Evolutionary conservation across 1,139 yeast species (phyloP).

Genomic region (Yamadazyma membranifaciens): DNA sequence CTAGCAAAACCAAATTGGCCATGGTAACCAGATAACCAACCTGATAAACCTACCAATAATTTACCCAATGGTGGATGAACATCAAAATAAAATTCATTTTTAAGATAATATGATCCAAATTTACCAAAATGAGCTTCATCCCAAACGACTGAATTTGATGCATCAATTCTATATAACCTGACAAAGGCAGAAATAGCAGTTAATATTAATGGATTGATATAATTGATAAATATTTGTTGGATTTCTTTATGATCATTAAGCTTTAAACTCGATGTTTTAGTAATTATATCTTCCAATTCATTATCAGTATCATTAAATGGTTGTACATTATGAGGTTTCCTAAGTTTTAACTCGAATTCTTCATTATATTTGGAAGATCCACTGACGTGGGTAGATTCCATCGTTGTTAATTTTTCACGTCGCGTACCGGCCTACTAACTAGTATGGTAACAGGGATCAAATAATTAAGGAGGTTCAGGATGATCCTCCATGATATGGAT

Average conservation of each 20-base stretch:
- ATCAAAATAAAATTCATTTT: slow-evolving; percentile 94
- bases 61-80: slow-evolving; percentile 99
- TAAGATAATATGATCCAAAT: slow-evolving; percentile 88
- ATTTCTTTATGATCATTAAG: slow-evolving; percentile 12
- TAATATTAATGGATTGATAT: slow-evolving; percentile 33
- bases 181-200: slow-evolving; percentile 65
- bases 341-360: slow-evolving; percentile 3
- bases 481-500: too few species aligned
- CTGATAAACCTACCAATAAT: slow-evolving; percentile 94
- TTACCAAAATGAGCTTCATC: slow-evolving; percentile 84
- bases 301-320: slow-evolving; percentile 10
- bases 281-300: slow-evolving; percentile 27
- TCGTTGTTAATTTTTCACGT: background rate
- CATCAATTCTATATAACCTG: slow-evolving; percentile 66
- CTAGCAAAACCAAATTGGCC: slow-evolving; percentile 95
- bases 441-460: too few species aligned
- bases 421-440: background rate
- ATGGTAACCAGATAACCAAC: slow-evolving; percentile 90
- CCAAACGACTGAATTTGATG: slow-evolving; percentile 76
- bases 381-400: background rate
- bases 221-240: slow-evolving; percentile 16
- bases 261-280: slow-evolving; percentile 25
- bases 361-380: slow-evolving; percentile 4
- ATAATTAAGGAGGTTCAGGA: too few species aligned
- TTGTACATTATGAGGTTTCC: background rate